Base-by-base conservation (phyloP, 345 rosid genomes). In the Ceriops tagal region DNA sequence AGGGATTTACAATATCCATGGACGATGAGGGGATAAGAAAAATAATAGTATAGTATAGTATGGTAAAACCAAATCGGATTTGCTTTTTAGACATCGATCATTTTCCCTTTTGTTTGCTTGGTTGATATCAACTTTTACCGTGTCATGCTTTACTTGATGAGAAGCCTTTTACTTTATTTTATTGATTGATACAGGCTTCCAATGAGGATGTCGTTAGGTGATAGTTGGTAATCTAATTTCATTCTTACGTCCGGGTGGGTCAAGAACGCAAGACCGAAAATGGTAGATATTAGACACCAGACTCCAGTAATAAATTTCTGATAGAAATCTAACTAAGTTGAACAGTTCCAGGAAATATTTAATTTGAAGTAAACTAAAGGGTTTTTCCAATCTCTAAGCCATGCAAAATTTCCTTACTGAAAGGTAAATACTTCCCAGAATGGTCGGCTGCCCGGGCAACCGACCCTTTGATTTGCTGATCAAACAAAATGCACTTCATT, bases 161-260 rank as follows among this genome's bases (percentile, higher is more conserved):
- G 43, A 18, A 57, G 30, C 51, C 31, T 53, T 49, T 67, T 3
- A n/a, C 30, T 15, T 10, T 46, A 47, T 21, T 73, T 49, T 37
- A 46, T 19, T 39, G 2, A 26, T 75, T 53, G 30, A 13, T 72
- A 16, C 28, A 13, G 46, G 53, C 30, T 65, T 35, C 73, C 74
- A 32, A 58, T 26, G 62, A 74, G 69, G 39, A 66, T 11, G 31
- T 53, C 71, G 64, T 58, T 55, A 49, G 58, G 58, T 66, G 75
- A 61, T 19, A 43, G 53, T 62, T 67, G 63, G 18, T 37, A 35
- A 35, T 62, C 28, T 62, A 53, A 55, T 53, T 35, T 26, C 46
- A 31, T 13, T 22, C 26, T 15, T 57, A 67, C 53, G 72, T 21
- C 66, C 49, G 8, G 6, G 43, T 52, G 8, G 6, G 43, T 52